phyloP scores from a whole-genome alignment of 2,329 filamentous ascomycete species.

The Colletotrichum sp. region DNA sequence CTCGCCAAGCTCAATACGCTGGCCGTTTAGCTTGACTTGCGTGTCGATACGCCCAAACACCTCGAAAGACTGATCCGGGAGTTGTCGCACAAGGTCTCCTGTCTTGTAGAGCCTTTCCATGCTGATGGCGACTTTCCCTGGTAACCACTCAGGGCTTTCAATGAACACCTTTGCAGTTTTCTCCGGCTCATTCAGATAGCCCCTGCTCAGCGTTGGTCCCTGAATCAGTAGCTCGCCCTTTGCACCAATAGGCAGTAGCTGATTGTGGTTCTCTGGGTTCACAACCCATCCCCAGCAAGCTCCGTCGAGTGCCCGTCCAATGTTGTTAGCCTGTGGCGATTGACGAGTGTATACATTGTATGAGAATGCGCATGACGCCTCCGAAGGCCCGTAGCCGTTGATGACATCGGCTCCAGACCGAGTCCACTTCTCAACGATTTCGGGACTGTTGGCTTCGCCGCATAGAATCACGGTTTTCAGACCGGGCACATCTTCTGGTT shows the following conservation, averaged over 20 bases:
- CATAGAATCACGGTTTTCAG: constrained; percentile 40
- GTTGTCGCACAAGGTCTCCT: constrained; percentile 41
- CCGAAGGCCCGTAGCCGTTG: constrained; percentile 55
- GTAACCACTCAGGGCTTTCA: constrained; percentile 40
- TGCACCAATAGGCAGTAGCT: constrained; percentile 56
- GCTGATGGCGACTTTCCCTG: fast-evolving
- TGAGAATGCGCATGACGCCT: constrained; percentile 53
- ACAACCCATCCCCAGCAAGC: constrained; percentile 53
- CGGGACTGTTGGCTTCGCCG: constrained; percentile 50
- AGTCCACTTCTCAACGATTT: constrained; percentile 48
- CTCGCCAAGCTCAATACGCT: constrained; percentile 26
- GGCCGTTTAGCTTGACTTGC: constrained; percentile 27
- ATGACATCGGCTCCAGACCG: constrained; percentile 38
- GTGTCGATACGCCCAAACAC: constrained; percentile 23
- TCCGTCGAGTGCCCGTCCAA: constrained; percentile 52
- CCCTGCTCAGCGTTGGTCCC: constrained; percentile 54
- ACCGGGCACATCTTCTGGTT: constrained; percentile 37
- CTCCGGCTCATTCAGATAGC: constrained; percentile 51
- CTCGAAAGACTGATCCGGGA: constrained; percentile 14
- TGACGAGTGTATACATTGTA: constrained; percentile 23
- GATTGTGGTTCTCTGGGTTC: constrained; percentile 52
- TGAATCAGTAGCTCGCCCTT: constrained; percentile 66
- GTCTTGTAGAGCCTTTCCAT: constrained; percentile 43
- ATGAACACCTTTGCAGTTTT: constrained; percentile 53
- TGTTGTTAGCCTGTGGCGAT: constrained; percentile 47